Conservation (phyloP, 352 stramenopile species). For the Chrysophaeum taylorii region DNA sequence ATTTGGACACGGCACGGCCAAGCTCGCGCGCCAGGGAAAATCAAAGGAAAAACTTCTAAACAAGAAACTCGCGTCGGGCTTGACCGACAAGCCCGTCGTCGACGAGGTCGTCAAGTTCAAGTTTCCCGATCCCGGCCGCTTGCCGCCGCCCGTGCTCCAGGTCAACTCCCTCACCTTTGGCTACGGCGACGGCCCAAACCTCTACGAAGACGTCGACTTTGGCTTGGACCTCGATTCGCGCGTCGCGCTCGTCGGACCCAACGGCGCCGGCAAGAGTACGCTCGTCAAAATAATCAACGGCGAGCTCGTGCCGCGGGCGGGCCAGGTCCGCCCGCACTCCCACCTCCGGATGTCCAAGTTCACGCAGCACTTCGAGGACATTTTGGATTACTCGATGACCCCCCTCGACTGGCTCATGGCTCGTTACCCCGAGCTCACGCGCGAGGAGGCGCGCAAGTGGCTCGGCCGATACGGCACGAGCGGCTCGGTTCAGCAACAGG, state of each 20-base stretch:
- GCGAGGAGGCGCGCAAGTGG: conserved; percentile 86
- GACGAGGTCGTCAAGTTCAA: conserved; percentile 79
- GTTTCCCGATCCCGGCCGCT: conserved; percentile 85
- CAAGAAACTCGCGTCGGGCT: conserved; percentile 90
- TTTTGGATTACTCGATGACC: conserved; percentile 83
- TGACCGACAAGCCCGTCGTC: conserved; percentile 82
- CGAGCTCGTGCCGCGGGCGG: conserved; percentile 76
- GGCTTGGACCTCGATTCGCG: conserved; percentile 91
- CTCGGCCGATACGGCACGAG: conserved; percentile 89
- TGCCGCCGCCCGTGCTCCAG: conserved; percentile 87
- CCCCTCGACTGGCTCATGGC: conserved; percentile 93
- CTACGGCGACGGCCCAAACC: conserved; percentile 73
- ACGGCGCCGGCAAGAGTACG: conserved; percentile 88
- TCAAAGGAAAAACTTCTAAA: conserved; percentile 91
- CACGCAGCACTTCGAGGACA: conserved; percentile 96
- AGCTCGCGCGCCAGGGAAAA: conserved; percentile 91
- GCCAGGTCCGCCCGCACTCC: conserved; percentile 86
- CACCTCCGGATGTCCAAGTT: conserved; percentile 91
- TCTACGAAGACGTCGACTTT: conserved; percentile 87
- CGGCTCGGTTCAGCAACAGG: conserved; percentile 86
- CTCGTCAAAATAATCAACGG: conserved; percentile 94
- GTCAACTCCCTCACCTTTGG: conserved; percentile 93
- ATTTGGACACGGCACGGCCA: conserved; percentile 94
- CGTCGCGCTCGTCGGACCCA: conserved; percentile 88
- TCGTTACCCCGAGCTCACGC: conserved; percentile 77